phyloP scores from a whole-genome alignment of 208 protist genomes.

The Wallacemonas rigidus region DNA sequence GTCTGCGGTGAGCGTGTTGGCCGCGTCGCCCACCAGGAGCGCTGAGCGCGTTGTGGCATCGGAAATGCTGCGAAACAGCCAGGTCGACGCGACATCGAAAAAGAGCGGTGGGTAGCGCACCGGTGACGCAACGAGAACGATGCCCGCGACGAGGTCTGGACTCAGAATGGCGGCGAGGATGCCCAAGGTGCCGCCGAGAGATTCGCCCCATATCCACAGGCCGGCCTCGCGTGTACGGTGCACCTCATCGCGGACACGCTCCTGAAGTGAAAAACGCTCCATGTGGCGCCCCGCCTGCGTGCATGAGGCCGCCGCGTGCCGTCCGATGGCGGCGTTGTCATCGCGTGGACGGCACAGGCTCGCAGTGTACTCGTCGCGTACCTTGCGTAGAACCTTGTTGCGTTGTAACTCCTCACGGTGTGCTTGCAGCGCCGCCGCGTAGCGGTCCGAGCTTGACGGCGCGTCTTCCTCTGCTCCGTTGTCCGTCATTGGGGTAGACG shows the following conservation, averaged over 20 bases:
- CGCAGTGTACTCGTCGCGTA: slow-evolving; percentile 42
- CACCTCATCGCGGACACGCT: slow-evolving; percentile 54
- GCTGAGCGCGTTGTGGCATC: slow-evolving; percentile 27
- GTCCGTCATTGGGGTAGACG: not conserved
- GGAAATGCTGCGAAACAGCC: slow-evolving; percentile 52
- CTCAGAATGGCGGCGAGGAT: slow-evolving; percentile 55
- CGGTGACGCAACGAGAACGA: slow-evolving; percentile 67
- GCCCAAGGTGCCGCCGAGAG: slow-evolving; percentile 59
- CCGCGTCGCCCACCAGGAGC: not conserved
- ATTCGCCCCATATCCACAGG: slow-evolving; percentile 80
- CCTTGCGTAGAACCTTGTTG: slow-evolving; percentile 24
- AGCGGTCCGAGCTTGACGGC: not conserved
- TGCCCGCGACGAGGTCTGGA: slow-evolving; percentile 63
- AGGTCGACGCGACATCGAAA: slow-evolving; percentile 57
- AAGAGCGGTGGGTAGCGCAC: slow-evolving; percentile 71
- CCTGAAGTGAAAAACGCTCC: slow-evolving; percentile 42
- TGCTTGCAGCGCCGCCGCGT: slow-evolving; percentile 6
- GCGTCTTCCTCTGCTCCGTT: not conserved
- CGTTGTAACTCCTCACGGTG: slow-evolving; percentile 23
- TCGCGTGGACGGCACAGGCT: slow-evolving; percentile 31
- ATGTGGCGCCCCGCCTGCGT: slow-evolving; percentile 32
- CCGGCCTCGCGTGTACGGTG: slow-evolving; percentile 39
- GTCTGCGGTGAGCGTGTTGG: slow-evolving; percentile 2
- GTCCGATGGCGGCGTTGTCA: slow-evolving; percentile 3
- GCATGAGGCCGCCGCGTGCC: slow-evolving; percentile 21